Percentiles rank a stretch among this genome's conserved stretches.
Conservation (phyloP, 2,329 filamentous ascomycete genomes). For the Diaporthe nobilis region DNA sequence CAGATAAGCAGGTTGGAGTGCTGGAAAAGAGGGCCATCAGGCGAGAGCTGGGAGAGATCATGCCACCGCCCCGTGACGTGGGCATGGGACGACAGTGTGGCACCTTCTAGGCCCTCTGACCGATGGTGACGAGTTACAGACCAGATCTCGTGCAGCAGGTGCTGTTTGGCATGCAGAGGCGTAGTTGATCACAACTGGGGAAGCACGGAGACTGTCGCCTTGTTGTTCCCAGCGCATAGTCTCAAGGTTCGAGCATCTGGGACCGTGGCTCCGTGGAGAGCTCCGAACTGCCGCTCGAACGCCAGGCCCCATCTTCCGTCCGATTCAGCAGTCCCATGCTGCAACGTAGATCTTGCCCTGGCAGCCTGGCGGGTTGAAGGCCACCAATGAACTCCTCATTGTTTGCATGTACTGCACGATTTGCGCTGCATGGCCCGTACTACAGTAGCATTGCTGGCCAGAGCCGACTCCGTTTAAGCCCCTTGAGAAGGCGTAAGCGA, state of each 20-base stretch:
- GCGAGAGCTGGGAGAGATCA: slow-evolving; percentile 38
- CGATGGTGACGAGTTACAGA: slow-evolving; percentile 17
- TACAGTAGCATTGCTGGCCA: neutral
- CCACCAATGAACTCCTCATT: slow-evolving; percentile 2
- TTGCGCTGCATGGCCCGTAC: neutral
- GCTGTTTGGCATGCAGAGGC: neutral
- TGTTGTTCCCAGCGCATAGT: neutral
- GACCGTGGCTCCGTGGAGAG: slow-evolving; percentile 19
- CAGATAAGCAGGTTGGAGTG: slow-evolving; percentile 8
- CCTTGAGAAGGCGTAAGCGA: slow-evolving; percentile 19
- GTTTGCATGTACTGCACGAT: slow-evolving; percentile 10
- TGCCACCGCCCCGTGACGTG: slow-evolving; percentile 36
- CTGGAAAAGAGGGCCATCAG: slow-evolving; percentile 36
- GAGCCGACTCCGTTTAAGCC: neutral
- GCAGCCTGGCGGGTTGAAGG: slow-evolving; percentile 2
- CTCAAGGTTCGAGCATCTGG: slow-evolving; percentile 1
- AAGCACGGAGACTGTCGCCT: slow-evolving; percentile 20
- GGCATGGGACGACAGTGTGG: slow-evolving; percentile 32
- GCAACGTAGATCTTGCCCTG: slow-evolving; percentile 34
- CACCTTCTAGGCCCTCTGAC: slow-evolving; percentile 16
- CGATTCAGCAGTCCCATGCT: slow-evolving; percentile 24
- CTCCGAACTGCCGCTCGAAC: slow-evolving; percentile 16
- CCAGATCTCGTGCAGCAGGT: slow-evolving; percentile 9
- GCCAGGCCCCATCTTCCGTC: slow-evolving; percentile 1
- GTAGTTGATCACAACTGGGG: slow-evolving; percentile 7